These are phyloP conservation scores for Mortierella sp. DNA, from an alignment of 371 early-diverging fungal species.

Conservation along the genomic window DNA sequence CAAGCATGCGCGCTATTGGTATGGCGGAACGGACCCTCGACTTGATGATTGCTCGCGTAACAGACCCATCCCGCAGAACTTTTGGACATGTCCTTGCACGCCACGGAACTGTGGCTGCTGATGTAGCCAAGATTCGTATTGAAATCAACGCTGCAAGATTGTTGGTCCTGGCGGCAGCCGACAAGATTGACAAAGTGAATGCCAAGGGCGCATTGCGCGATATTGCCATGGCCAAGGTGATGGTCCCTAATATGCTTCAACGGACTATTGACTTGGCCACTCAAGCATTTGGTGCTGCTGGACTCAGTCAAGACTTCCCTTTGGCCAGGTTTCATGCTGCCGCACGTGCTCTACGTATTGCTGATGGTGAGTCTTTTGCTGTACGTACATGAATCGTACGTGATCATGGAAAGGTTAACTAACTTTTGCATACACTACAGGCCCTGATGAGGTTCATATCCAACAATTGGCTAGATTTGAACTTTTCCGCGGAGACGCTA, in stretches of 20 bases:
- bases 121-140: constrained; percentile 89
- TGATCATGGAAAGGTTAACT: not conserved
- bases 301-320: constrained; percentile 89
- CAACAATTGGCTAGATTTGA: constrained; percentile 80
- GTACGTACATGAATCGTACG: not conserved
- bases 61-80: constrained; percentile 82
- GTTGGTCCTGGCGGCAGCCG: constrained; percentile 92
- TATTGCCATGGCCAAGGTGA: constrained; percentile 95
- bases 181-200: constrained; percentile 86
- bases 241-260: constrained; percentile 82
- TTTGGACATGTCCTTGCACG: constrained; percentile 88
- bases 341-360: constrained; percentile 89
- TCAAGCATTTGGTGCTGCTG: constrained; percentile 92
- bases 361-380: constrained; percentile 73
- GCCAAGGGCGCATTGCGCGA: constrained; percentile 92
- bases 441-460: constrained; percentile 89
- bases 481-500: constrained; percentile 59
- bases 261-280: constrained; percentile 88
- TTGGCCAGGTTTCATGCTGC: constrained; percentile 88
- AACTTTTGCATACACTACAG: constrained; percentile 42
- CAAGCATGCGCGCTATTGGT: constrained; percentile 94
- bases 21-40: constrained; percentile 94
- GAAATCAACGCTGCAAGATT: constrained; percentile 92
- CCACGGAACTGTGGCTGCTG: constrained; percentile 84
- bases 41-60: constrained; percentile 85